Base-by-base conservation (phyloP, 768 basidiomycete genomes). In the Lentinula sp. region DNA sequence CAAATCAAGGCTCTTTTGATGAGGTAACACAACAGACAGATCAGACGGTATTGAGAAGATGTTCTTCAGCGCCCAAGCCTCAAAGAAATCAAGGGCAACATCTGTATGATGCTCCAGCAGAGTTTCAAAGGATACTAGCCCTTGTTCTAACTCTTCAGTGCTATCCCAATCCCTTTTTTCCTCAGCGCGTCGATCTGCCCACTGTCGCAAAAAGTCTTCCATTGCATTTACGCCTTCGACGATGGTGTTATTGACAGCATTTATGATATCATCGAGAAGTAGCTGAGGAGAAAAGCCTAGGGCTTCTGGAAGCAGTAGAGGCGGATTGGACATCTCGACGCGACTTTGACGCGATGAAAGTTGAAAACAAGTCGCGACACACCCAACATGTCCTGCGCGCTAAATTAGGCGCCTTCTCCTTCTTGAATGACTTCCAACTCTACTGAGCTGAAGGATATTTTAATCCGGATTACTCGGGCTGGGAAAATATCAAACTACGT, bases 81-180 rank as follows among this genome's bases (percentile, higher is more conserved):
- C 93, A 66, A 97, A 91, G 69, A 88, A 90, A 70, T 97, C 94
- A 62, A 95, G 92, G 0, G 93, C 94, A 49, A 92, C 81, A 68
- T 97, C 94, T 48, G 91, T 87, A 65, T 95, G 93, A 59, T 85
- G 85, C 68, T 95, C 91, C 13, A 97, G 79, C 48, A 95, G 79
- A 0, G 94, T 95, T 70, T 95, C 91, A 64, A 96, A 92, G 23
- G 90, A 82, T 54, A 92, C 88, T 1, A 94, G 74, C 2, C 93
- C 93, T 73, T 92, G 85, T 65, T 88, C 86, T 21, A 89, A 79
- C 62, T 91, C 88, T 61, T 87, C 83, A 10, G 78, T 85, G 67
- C 79, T 82, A 62, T 85, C 87, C 75, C 82, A 82, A 16, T 80
- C 77, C 62, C 71, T 69, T 40, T 76, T 68, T 6, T 63, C 67